Base-by-base conservation (phyloP, 2,329 filamentous ascomycete species). In the Aureobasidium leucospermi region DNA sequence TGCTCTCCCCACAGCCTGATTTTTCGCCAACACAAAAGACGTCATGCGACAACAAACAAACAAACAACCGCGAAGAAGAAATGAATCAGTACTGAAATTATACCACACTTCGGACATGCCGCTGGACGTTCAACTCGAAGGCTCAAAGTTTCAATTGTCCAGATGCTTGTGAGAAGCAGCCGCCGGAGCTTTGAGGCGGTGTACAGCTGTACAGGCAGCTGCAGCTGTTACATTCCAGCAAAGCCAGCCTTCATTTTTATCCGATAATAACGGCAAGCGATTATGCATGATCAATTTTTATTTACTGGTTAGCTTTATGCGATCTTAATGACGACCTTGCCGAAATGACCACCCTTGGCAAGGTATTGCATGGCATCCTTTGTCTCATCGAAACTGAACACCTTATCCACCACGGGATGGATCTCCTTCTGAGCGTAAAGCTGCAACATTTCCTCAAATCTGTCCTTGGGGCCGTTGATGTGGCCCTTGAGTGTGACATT, bases 381-480 rank as follows among this genome's bases (percentile, higher is more conserved):
- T 0, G 73, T 70, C 57, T 76, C 60, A 1, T 75, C 71, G 60
- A 78, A 78, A 1, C 68, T 63, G 62, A 75, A 76, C 10, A 73
- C 68, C 48, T 65, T 67, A 60, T 77, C 75, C 1, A 78, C 68
- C 1, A 76, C 72, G 0, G 75, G 74, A 32, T 67, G 69, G 19
- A 77, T 75, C 62, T 71, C 55, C 62, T 76, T 73, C 58, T 72
- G 66, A 1, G 71, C 67, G 62, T 76, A 77, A 61, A 78, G 76
- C 34, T 58, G 32, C 48, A 72, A 63, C 73, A 77, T 74, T 63
- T 75, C 71, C 60, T 75, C 73, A 16, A 78, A 80, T 42, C 78
- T 72, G 62, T 83, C 81, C 63, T 77, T 78, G 0, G 85, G 83
- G 0, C 85, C 85, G 68, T 87, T 86, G 31, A 87, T 65, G 6